Conservation (phyloP, 805 yeast species). For the Schwanniomyces sp. region DNA sequence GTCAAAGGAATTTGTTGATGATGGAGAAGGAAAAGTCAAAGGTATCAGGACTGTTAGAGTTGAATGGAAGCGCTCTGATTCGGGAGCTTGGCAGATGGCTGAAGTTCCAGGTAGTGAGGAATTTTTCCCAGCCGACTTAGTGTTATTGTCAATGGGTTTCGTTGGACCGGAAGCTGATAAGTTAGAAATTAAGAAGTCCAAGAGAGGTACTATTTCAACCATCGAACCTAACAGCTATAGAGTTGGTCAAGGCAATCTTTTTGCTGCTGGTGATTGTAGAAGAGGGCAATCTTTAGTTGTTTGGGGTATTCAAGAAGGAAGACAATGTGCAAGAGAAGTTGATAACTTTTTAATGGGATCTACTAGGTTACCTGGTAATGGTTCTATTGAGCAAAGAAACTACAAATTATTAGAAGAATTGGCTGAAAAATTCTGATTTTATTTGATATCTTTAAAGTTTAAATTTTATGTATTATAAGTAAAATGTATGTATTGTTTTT, state of each 20-base stretch:
- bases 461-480: not conserved
- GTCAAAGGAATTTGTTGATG: conserved; percentile 94
- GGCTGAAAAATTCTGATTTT: conserved; percentile 53
- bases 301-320: conserved; percentile 99
- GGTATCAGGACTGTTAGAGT: conserved; percentile 96
- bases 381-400: conserved; percentile 86
- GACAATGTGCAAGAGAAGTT: conserved; percentile 96
- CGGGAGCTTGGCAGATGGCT: conserved; percentile 99
- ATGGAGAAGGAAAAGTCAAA: conserved; percentile 90
- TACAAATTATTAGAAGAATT: conserved; percentile 74
- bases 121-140: conserved; percentile 91
- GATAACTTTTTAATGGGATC: conserved; percentile 77
- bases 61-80: conserved; percentile 94
- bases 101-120: conserved; percentile 96
- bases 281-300: conserved; percentile 97
- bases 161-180: conserved; percentile 91
- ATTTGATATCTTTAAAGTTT: not conserved
- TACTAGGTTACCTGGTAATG: conserved; percentile 88
- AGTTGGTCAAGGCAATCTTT: conserved; percentile 67
- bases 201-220: conserved; percentile 82
- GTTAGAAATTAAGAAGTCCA: conserved; percentile 65
- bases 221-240: conserved; percentile 62
- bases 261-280: conserved; percentile 98
- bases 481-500: no score
- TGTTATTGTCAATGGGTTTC: conserved; percentile 94